A percentile compares a stretch with the other conserved stretches of the same genome.
Evolutionary conservation across 352 stramenopile species (phyloP).

Genomic region (Phytophthora aleatoria): DNA sequence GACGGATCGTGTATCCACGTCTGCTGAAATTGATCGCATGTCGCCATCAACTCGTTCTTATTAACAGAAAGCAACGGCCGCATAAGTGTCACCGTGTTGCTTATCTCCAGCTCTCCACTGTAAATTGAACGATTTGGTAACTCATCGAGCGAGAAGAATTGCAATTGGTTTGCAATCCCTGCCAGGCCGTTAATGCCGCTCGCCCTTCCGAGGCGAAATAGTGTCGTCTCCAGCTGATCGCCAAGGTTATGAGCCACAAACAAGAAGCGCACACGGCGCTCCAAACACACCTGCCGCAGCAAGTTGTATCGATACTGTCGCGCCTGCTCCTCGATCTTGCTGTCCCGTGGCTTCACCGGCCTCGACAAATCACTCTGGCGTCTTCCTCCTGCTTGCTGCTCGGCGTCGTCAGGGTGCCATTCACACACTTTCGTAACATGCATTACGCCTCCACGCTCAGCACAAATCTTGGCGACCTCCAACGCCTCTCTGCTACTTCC

Average conservation of each 20-base stretch:
- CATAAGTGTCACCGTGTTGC: constrained; percentile 41
- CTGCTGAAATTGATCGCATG: constrained; percentile 72
- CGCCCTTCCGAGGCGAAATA: constrained; percentile 76
- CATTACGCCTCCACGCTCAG: constrained; percentile 43
- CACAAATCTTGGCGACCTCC: constrained; percentile 53
- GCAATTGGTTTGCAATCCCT: constrained; percentile 52
- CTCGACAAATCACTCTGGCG: not conserved
- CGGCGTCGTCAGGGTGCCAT: constrained; percentile 38
- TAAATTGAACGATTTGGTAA: not conserved
- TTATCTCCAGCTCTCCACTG: constrained; percentile 1
- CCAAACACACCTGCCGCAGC: constrained; percentile 51
- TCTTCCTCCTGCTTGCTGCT: constrained; percentile 5
- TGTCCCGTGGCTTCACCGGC: constrained; percentile 47
- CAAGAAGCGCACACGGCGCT: constrained; percentile 62
- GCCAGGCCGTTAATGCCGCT: constrained; percentile 81
- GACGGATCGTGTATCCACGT: constrained; percentile 85
- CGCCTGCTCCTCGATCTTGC: constrained; percentile 80
- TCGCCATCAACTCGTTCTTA: constrained; percentile 69
- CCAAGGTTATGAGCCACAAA: constrained; percentile 83
- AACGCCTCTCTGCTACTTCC: constrained; percentile 71
- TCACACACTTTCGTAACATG: constrained; percentile 62
- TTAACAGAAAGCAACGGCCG: constrained; percentile 65
- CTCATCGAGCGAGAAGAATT: constrained; percentile 30
- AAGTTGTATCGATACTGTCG: constrained; percentile 72
- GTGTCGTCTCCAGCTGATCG: constrained; percentile 81